Percentiles rank a stretch among this genome's conserved stretches.
phyloP scores from a whole-genome alignment of 2,329 filamentous ascomycete genomes.

The Alternaria alternata region DNA sequence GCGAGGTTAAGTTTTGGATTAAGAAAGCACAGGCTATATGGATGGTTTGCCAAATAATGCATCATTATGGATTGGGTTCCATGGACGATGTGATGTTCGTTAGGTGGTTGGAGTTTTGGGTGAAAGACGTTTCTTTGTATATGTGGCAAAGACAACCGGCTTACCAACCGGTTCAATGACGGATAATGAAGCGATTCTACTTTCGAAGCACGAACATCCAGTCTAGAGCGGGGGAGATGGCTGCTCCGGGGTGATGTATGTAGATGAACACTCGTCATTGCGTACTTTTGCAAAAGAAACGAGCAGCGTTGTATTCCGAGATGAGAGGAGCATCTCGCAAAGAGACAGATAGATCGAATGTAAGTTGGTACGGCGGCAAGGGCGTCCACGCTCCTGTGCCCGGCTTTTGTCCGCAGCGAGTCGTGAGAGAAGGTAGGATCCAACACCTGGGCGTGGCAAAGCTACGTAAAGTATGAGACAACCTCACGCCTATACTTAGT shows the following conservation, averaged over 20 bases:
- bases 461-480: background rate
- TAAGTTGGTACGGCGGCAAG: background rate
- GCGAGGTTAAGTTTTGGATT: background rate
- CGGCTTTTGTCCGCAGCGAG: conserved; percentile 1
- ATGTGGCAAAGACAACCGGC: background rate
- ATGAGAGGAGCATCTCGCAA: background rate
- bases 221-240: background rate
- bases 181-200: background rate
- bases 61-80: no score
- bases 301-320: background rate
- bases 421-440: background rate
- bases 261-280: background rate
- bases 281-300: conserved; percentile 1
- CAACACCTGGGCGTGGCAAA: background rate
- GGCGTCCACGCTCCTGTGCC: background rate
- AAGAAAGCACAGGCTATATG: background rate
- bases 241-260: background rate
- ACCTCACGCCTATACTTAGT: background rate
- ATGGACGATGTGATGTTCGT: background rate
- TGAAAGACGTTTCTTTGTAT: background rate
- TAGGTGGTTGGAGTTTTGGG: background rate
- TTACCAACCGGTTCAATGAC: background rate
- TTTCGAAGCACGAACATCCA: background rate
- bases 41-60: background rate
- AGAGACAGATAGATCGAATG: background rate